A percentile compares a stretch with the other conserved stretches of the same genome.
Evolutionary conservation across 257 asterid genomes (phyloP).

Genomic region (Verbascum thapsus): DNA sequence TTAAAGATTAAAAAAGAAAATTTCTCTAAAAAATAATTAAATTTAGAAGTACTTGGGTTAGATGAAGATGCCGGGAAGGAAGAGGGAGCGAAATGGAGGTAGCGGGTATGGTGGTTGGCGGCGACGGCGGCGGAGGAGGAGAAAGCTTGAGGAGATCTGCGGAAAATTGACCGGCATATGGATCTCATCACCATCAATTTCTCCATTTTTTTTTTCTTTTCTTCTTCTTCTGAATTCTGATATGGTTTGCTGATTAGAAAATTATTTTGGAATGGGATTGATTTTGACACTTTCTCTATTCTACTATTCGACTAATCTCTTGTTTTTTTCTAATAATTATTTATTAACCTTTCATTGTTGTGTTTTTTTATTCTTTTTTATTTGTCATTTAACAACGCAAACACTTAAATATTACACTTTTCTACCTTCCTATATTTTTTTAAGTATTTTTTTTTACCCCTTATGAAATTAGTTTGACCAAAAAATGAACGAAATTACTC

Average conservation of each 20-base stretch:
- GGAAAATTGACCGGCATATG: conserved; percentile 61
- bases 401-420: conserved; percentile 10
- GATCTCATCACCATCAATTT: conserved; percentile 69
- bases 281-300: conserved; percentile 25
- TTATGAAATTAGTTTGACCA: too few species aligned
- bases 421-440: too few species aligned
- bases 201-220: conserved; percentile 43
- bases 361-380: too few species aligned
- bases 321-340: background rate
- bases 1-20: background rate
- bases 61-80: conserved; percentile 48
- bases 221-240: background rate
- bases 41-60: conserved; percentile 28
- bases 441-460: too few species aligned
- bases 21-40: background rate
- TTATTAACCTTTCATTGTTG: background rate
- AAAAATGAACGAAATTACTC: too few species aligned
- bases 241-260: conserved; percentile 1
- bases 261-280: conserved; percentile 28
- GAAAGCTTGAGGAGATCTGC: conserved; percentile 58
- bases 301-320: conserved; percentile 17
- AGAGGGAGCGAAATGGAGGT: conserved; percentile 56
- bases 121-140: conserved; percentile 42
- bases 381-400: background rate
- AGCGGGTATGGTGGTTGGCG: conserved; percentile 59